Evolutionary conservation across 257 asterid species (phyloP), one percentile per base, ranked within the genome.

Genomic region (Anisodus tanguticus): DNA sequence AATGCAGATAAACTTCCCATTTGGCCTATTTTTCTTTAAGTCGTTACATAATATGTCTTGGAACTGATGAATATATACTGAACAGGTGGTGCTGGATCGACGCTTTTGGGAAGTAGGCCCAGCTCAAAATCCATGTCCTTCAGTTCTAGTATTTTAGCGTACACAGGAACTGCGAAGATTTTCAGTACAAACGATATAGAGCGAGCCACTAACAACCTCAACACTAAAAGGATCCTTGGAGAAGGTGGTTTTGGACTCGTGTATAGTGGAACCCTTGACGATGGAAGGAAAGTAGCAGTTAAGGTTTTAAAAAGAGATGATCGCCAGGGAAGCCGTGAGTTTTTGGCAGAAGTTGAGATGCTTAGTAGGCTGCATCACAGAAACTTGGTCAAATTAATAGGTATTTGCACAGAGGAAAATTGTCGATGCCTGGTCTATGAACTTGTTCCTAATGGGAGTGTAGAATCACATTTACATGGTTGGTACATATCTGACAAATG

Each of bases 231-330:
- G 87, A 90, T 88, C 41, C 71, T 95, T 1, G 98, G 98, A 37
- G 98, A 95, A 91, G 98, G 98, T 43, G 98, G 98, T 55, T 95
- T 95, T 85, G 98, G 98, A 13, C 94, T 94, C 45, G 98, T 95
- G 1, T 95, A 93, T 78, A 89, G 97, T 26, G 98, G 98, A 79
- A 74, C 82, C 84, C 95, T 94, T 60, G 98, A 93, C n/a, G 95
- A 92, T 86, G 97, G 97, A n/a, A 84, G 90, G 76, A 69, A 91
- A 79, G 95, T 93, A 82, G 98, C 98, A 0, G 95, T 94, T 39
- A 95, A 95, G 89, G 92, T 94, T 83, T 88, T 93, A 81, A 95
- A 95, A 90, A 87, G 98, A 90, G 95, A 89, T 6, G 98, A 95
- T 86, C 93, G 86, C 35, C 98, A 92, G 69, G 98, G 98, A 3